Evolutionary conservation across 345 rosid genomes (phyloP), one percentile per base, ranked within the genome.

Genomic region (Odontarrhena argentea): DNA sequence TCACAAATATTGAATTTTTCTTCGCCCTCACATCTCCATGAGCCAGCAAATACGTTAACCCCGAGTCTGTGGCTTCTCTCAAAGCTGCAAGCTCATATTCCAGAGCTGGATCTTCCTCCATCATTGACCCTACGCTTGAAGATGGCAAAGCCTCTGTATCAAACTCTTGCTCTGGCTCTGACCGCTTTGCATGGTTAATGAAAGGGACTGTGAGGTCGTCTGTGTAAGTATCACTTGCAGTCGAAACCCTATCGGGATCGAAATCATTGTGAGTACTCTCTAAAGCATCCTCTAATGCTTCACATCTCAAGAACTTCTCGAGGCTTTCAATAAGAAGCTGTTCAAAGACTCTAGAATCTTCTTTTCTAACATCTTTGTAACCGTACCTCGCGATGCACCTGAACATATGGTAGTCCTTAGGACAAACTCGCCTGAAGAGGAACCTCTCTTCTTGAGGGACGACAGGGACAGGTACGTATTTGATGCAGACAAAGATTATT

Each of bases 321-420:
- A 91, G 89, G 72, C 95, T 85, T 64, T 83, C 86, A 4, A 79
- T 91, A 53, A 91, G 78, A 65, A 87, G 97, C 74, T 83, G 85
- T 83, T 91, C 99, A 12, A 94, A 94, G 42, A 81, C 80, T 25
- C 67, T 81, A 50, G 88, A 89, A 74, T 88, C 95, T 80, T 87
- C 99, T 81, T 91, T 91, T 42, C 91, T 72, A 0, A 87, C 76
- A 47, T 94, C 99, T 77, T 88, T 94, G 83, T 88, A 94, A 32
- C 99, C 97, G 15, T 94, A 94, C 47, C 99, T 80, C 6, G 99
- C 96, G 6, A 94, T 53, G 15, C 97, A 94, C 13, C 85, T 81
- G 77, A 94, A 94, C 80, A 94, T 84, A 71, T 88, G 99, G 78
- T 94, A 91, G 83, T 91, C 99, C 40, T 88, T 88, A 0, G 92